Evolutionary conservation across 78 protist genomes (phyloP), one percentile per base, ranked within the genome.

Genomic region (Dictyostelium capitatum): DNA sequence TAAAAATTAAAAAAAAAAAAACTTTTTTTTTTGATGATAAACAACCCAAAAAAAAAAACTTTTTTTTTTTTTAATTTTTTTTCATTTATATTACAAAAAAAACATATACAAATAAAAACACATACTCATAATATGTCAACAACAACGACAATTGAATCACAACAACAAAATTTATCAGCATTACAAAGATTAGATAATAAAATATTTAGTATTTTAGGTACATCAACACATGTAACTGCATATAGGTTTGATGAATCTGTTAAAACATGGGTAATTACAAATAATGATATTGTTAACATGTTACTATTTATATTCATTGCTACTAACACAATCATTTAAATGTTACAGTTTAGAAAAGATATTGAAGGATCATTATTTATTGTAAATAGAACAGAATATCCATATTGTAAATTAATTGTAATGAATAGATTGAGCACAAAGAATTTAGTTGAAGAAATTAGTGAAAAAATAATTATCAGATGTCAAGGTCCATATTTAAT

Each of bases 311-410:
- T n/a, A n/a, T n/a, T n/a, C n/a, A 62, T 67, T 25, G 9, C 0
- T 72, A 41, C 41, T 17, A 19, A 41, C 1, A 17, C 14, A 15
- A 6, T 20, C 7, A 41, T 14, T 12, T 2, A 37, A 41, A 3
- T 17, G 41, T 53, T 59, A 11, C 75, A 85, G 92, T 56, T 62
- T 25, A 74, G 93, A 87, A 65, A 80, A 59, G 93, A 87, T 12
- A 74, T 87, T 9, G 93, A 87, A 87, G 93, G 93, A 23, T 59
- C 93, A 50, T 73, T 87, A 62, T 87, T 87, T 87, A 59, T 87
- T 64, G 93, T 87, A 37, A 64, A 30, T 23, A 56, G 84, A 65
- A 43, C 70, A 50, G 93, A 77, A n/a, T 64, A 77, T 25, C 93
- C 93, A 54, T 87, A 30, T 59, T 80, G 56, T n/a, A 74, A 78